A percentile compares a stretch with the other conserved stretches of the same genome.
phyloP scores from a whole-genome alignment of 1,284 basidiomycete genomes.

The Entoloma clypeatum region DNA sequence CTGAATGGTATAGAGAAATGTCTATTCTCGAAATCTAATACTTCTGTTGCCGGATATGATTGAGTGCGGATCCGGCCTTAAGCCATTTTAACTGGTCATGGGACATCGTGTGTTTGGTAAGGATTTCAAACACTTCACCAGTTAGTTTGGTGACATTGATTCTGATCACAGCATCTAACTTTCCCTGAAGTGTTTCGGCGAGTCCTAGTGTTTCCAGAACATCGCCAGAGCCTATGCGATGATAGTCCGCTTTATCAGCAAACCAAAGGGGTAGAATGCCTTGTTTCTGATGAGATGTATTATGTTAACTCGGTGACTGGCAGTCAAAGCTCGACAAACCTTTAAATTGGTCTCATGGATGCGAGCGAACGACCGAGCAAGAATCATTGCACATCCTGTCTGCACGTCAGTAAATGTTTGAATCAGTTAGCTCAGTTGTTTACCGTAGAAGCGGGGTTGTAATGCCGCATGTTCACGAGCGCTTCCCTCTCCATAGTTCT shows the following conservation, averaged over 20 bases:
- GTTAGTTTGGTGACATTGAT: slow-evolving; percentile 68
- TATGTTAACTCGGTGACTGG: neutral
- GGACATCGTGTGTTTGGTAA: slow-evolving; percentile 85
- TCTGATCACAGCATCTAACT: slow-evolving; percentile 48
- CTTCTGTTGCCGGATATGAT: slow-evolving; percentile 68
- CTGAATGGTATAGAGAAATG: slow-evolving; percentile 12
- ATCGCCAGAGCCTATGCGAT: slow-evolving; percentile 79
- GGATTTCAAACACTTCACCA: slow-evolving; percentile 66
- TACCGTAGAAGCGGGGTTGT: slow-evolving; percentile 94
- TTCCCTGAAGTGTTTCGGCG: slow-evolving; percentile 52
- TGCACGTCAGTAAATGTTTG: neutral
- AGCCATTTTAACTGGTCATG: slow-evolving; percentile 87
- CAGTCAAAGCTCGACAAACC: slow-evolving; percentile 39
- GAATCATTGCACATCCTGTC: slow-evolving; percentile 75
- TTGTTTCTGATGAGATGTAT: slow-evolving; percentile 71
- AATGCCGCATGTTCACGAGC: slow-evolving; percentile 98
- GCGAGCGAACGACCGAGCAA: slow-evolving; percentile 93
- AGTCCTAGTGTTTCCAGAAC: slow-evolving; percentile 50
- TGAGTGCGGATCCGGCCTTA: slow-evolving; percentile 82
- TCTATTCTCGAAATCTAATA: too few species aligned
- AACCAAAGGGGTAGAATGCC: slow-evolving; percentile 92
- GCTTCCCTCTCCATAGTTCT: slow-evolving; percentile 96
- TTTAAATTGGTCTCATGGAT: slow-evolving; percentile 99
- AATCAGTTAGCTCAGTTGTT: slow-evolving; percentile 17
- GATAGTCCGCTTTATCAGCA: slow-evolving; percentile 81